Evolutionary conservation across 768 basidiomycete genomes (phyloP).

Genomic region (Tulasnella sp.): DNA sequence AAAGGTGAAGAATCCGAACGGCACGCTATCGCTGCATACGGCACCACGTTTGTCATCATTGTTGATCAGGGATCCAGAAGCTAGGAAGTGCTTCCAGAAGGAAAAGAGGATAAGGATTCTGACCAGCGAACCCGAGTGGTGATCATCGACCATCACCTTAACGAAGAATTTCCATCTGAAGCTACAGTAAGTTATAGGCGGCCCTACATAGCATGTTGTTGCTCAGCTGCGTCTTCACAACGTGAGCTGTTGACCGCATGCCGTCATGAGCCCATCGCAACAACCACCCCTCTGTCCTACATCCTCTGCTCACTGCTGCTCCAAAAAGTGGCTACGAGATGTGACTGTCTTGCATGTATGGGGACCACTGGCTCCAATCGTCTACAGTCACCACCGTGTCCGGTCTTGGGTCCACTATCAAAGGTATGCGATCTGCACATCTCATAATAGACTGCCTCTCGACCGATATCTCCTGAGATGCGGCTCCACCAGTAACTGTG

Average conservation of each 20-base stretch:
- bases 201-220: no score
- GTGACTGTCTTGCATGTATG: conserved; percentile 32
- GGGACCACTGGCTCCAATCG: conserved; percentile 37
- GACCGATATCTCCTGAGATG: no score
- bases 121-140: conserved; percentile 23
- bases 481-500: no score
- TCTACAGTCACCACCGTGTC: no score
- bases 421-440: no score
- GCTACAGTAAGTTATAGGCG: conserved; percentile 22
- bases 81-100: conserved; percentile 27
- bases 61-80: conserved; percentile 39
- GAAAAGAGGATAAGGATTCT: background rate
- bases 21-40: conserved; percentile 23
- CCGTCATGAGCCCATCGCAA: conserved; percentile 32
- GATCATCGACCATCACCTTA: conserved; percentile 40
- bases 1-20: conserved; percentile 31
- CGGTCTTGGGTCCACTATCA: no score
- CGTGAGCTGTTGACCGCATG: conserved; percentile 30
- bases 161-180: conserved; percentile 30
- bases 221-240: background rate
- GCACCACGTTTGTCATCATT: conserved; percentile 29
- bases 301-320: conserved; percentile 31
- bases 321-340: conserved; percentile 20
- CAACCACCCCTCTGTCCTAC: conserved; percentile 35
- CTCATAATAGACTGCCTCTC: no score